These are phyloP conservation scores for Pseudevernia furfuracea DNA, from an alignment of 495 filamentous ascomycete species.

Conservation along the genomic window DNA sequence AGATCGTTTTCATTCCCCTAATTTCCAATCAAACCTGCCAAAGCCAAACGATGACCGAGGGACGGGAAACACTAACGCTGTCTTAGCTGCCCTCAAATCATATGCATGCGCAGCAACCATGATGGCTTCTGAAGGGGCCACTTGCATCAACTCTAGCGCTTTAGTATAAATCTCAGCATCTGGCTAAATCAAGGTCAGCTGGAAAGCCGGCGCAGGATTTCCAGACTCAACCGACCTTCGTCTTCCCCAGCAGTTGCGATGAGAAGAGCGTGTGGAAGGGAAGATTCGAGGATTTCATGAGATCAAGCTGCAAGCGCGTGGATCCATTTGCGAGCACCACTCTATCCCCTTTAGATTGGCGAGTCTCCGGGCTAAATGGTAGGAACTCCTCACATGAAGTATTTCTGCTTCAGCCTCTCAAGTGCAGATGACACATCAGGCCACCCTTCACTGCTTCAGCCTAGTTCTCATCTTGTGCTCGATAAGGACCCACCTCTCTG, in stretches of 20 bases:
- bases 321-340: slow-evolving; percentile 50
- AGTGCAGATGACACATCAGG: slow-evolving; percentile 11
- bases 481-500: slow-evolving; percentile 25
- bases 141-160: slow-evolving; percentile 37
- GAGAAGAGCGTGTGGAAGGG: slow-evolving; percentile 47
- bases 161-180: slow-evolving; percentile 39
- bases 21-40: neutral
- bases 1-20: slow-evolving; percentile 43
- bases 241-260: slow-evolving; percentile 39
- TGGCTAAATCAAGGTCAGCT: slow-evolving; percentile 36
- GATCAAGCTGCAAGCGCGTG: slow-evolving; percentile 47
- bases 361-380: neutral
- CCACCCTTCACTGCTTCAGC: slow-evolving; percentile 12
- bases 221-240: slow-evolving; percentile 1
- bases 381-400: slow-evolving; percentile 3
- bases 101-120: slow-evolving; percentile 50
- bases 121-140: slow-evolving; percentile 41
- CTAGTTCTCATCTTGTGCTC: neutral
- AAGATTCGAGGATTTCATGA: slow-evolving; percentile 41
- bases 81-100: slow-evolving; percentile 42
- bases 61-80: slow-evolving; percentile 8
- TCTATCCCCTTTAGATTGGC: neutral
- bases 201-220: neutral
- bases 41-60: no score
- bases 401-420: slow-evolving; percentile 11